Evolutionary conservation across 2,329 filamentous ascomycete species (phyloP), one percentile per base, ranked within the genome.

Genomic region (Gaeumannomyces sp.): DNA sequence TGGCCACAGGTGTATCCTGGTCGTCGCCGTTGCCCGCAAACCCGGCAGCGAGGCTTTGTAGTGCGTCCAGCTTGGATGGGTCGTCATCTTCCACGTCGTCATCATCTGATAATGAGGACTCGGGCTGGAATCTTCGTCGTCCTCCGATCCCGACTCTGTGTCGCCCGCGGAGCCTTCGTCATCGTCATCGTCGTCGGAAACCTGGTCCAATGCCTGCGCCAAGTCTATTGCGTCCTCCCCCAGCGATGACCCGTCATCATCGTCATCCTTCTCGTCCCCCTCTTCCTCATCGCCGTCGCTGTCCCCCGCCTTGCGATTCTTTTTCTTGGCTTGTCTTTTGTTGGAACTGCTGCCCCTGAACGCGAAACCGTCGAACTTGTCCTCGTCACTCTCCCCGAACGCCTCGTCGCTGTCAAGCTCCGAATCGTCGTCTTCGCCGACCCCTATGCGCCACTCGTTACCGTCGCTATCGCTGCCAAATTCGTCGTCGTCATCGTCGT

Each of bases 361-460:
- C 0, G 80, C 72, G 71, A 89, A 96, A 14, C 87, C 91, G 68
- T 92, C 87, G 69, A 96, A 96, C 68, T 83, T 85, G 73, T 96
- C 93, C 72, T 95, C 89, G 72, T 97, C 93, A 71, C 91, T 95
- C 69, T 91, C 89, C 4, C 92, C 91, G 80, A 97, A 92, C 2
- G 94, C 93, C 71, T 96, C 92, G 73, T 88, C 85, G 70, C 84
- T 86, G 69, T 88, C 86, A 64, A 88, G 84, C 66, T 88, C 85
- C 6, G 85, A 88, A 69, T 88, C 85, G 27, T 87, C 82, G 53
- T 87, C 85, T 38, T 83, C 83, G 22, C 79, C 79, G 28, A 79
- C 80, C 31, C 93, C 93, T 62, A 96, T 81, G 62, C 84, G 88
- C 92, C 92, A 97, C 72, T 91, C 87, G 71, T 96, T 91, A 28